Percentiles rank a stretch among this genome's conserved stretches.
These are phyloP conservation scores for Taphrina deformans DNA, from an alignment of 1,139 yeast genomes.

Conservation along the genomic window DNA sequence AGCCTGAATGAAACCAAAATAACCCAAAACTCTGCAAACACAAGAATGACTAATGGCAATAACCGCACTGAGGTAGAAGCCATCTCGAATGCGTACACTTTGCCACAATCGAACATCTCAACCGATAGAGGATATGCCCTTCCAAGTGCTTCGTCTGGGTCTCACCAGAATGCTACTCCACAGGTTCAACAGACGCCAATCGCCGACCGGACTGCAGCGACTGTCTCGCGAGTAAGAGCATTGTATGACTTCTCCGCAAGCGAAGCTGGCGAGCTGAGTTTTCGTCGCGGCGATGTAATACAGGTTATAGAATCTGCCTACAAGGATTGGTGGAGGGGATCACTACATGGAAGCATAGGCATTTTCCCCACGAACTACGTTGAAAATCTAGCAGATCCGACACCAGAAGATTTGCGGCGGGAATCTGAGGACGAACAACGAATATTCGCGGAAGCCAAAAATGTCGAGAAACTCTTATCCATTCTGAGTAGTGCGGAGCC, in stretches of 20 bases:
- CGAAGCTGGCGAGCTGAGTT: slow-evolving; percentile 51
- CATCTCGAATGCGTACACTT: slow-evolving; percentile 29
- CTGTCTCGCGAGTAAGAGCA: slow-evolving; percentile 73
- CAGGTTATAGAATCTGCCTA: slow-evolving; percentile 84
- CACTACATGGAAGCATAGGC: slow-evolving; percentile 75
- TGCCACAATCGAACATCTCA: slow-evolving; percentile 25
- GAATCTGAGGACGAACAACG: slow-evolving; percentile 51
- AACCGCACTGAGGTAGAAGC: slow-evolving; percentile 28
- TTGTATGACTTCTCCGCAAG: slow-evolving; percentile 74
- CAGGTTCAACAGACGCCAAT: slow-evolving; percentile 38
- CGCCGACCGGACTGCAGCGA: slow-evolving; percentile 45
- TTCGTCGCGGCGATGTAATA: slow-evolving; percentile 52
- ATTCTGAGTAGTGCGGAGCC: slow-evolving; percentile 51
- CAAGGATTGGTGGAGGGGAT: slow-evolving; percentile 95
- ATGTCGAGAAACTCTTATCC: slow-evolving; percentile 66
- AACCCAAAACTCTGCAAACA: not conserved
- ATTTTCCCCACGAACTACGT: slow-evolving; percentile 95
- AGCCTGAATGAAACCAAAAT: slow-evolving; percentile 61
- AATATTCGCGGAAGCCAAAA: slow-evolving; percentile 54
- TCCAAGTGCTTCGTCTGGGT: slow-evolving; percentile 30
- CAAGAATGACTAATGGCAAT: slow-evolving; percentile 6
- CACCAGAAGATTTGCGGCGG: slow-evolving; percentile 54
- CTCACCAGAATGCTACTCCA: slow-evolving; percentile 35
- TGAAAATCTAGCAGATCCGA: slow-evolving; percentile 68
- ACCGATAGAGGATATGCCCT: slow-evolving; percentile 20